Conservation (phyloP, 371 early-diverging fungal genomes). For the Syncephalastrum contaminatum region DNA sequence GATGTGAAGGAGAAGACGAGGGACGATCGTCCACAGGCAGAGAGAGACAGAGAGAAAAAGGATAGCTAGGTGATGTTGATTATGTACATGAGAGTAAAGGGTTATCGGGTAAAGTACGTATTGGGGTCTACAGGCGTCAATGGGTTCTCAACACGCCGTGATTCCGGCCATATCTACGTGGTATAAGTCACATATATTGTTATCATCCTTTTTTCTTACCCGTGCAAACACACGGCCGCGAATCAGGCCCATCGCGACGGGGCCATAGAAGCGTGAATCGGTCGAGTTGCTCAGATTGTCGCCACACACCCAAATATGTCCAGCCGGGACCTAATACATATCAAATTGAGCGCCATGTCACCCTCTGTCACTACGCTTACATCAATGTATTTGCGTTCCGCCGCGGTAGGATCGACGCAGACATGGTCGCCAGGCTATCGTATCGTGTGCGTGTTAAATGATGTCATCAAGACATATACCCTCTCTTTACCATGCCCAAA, state of each 20-base stretch:
- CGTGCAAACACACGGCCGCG: constrained; percentile 73
- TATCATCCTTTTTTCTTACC: no score
- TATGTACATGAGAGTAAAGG: no score
- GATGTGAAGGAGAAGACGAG: no score
- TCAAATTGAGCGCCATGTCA: no score
- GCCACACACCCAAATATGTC: constrained; percentile 74
- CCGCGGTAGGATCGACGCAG: constrained; percentile 64
- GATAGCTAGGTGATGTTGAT: no score
- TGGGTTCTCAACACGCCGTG: no score
- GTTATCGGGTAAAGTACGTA: no score
- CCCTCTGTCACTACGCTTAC: constrained; percentile 24
- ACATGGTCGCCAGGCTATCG: constrained; percentile 70
- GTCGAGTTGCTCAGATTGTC: constrained; percentile 82
- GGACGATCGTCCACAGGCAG: no score
- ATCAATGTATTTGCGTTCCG: constrained; percentile 52
- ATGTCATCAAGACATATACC: background rate
- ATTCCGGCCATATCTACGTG: no score
- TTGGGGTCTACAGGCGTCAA: no score
- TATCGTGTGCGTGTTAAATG: background rate
- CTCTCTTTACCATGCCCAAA: constrained; percentile 72
- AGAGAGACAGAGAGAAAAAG: no score
- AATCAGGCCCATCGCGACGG: constrained; percentile 79
- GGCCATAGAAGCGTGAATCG: constrained; percentile 83
- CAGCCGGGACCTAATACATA: constrained; percentile 53
- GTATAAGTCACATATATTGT: no score